Evolutionary conservation across 1,284 basidiomycete genomes (phyloP).

Genomic region (Trichosporon sp.): DNA sequence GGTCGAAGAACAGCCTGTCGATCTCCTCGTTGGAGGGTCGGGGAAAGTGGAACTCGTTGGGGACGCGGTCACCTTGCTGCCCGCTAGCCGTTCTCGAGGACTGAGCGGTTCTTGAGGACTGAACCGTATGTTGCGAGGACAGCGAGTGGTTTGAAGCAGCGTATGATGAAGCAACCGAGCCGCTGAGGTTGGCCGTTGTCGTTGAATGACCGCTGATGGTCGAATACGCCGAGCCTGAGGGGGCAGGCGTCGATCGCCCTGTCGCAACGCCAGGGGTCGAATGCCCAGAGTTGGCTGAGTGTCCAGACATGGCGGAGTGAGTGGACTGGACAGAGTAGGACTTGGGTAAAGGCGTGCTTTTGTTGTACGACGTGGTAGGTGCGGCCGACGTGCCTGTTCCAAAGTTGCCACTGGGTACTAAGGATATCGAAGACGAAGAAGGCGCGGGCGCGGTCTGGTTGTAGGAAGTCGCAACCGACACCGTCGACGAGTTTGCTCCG

Average conservation of each 20-base stretch:
- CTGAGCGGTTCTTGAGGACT: slow-evolving; percentile 4
- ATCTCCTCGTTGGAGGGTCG: slow-evolving; percentile 75
- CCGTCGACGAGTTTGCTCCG: slow-evolving; percentile 13
- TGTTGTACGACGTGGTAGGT: slow-evolving; percentile 16
- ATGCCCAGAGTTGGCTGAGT: slow-evolving; percentile 10
- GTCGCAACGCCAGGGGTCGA: slow-evolving; percentile 8
- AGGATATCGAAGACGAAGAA: slow-evolving; percentile 7
- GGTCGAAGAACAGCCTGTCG: slow-evolving; percentile 73
- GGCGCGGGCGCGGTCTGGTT: slow-evolving; percentile 14
- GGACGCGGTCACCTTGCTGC: slow-evolving; percentile 50
- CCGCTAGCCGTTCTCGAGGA: slow-evolving; percentile 13
- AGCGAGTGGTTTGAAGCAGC: not conserved
- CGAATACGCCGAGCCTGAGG: slow-evolving; percentile 11
- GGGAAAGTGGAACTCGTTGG: slow-evolving; percentile 67
- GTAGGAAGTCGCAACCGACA: slow-evolving; percentile 11
- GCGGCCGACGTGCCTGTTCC: not conserved
- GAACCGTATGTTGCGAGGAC: slow-evolving; percentile 10
- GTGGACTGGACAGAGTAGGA: slow-evolving; percentile 5
- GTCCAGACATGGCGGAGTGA: slow-evolving; percentile 14
- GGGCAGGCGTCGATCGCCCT: not conserved
- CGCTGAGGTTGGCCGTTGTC: slow-evolving; percentile 3
- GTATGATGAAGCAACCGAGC: not conserved
- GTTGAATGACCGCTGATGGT: slow-evolving; percentile 22
- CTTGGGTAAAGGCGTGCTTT: slow-evolving; percentile 4
- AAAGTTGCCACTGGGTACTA: not conserved